Conservation (phyloP, 805 yeast genomes). For the Barnettozyma sp. region DNA sequence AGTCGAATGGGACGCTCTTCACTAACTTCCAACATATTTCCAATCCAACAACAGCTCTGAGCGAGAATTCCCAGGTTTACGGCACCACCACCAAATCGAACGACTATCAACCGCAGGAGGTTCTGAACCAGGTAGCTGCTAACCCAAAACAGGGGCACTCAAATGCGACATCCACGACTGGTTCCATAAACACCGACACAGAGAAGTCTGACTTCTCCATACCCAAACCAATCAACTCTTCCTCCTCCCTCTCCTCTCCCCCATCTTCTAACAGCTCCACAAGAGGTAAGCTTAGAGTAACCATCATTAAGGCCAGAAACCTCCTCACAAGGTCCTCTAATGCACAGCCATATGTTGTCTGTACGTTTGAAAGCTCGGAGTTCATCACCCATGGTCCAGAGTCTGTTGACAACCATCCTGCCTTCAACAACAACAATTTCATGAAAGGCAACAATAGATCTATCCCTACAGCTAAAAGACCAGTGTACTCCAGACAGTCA, state of each 20-base stretch:
- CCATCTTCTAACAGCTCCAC: constrained; percentile 38
- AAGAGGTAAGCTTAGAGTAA: constrained; percentile 76
- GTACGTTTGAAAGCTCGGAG: constrained; percentile 88
- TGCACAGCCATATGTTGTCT: constrained; percentile 81
- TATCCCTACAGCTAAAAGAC: constrained; percentile 26
- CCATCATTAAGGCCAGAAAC: constrained; percentile 72
- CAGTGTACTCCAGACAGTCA: constrained; percentile 38
- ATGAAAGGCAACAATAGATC: constrained; percentile 15
- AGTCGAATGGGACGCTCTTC: constrained; percentile 18
- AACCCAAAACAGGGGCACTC: constrained; percentile 19
- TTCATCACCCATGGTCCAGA: constrained; percentile 79
- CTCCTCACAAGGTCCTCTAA: constrained; percentile 47
- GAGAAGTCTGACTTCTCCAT: constrained; percentile 6
- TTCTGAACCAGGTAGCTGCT: constrained; percentile 27
- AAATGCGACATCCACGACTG: constrained; percentile 16
- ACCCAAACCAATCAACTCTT: constrained; percentile 9
- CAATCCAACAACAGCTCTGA: constrained; percentile 64
- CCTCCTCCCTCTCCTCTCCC: constrained; percentile 16
- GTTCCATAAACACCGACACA: constrained; percentile 8
- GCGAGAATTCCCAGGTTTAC: constrained; percentile 54
- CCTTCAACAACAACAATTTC: constrained; percentile 23
- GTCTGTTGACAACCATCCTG: constrained; percentile 26
- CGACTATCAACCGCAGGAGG: constrained; percentile 30
- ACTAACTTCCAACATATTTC: constrained; percentile 41
- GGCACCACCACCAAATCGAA: constrained; percentile 52